Conservation (phyloP, 208 protist species). For the Crithidia expoeki region DNA sequence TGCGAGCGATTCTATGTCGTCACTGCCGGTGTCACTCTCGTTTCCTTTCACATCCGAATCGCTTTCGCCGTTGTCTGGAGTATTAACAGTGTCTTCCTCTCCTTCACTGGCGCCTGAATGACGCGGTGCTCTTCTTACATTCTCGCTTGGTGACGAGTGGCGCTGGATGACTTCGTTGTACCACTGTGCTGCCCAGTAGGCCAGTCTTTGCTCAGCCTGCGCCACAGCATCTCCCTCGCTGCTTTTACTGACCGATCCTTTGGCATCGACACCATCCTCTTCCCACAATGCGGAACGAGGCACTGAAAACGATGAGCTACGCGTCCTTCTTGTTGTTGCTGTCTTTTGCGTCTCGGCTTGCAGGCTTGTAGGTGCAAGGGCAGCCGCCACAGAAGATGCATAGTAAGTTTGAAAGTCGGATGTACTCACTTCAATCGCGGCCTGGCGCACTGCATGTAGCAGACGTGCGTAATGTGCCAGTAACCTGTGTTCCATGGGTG, state of each 20-base stretch:
- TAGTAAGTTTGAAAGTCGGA: not conserved
- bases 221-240: constrained; percentile 2
- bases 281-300: not conserved
- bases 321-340: no score
- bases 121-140: no score
- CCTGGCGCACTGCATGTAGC: not conserved
- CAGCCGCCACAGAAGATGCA: not conserved
- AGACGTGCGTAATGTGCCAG: not conserved
- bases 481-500: not conserved
- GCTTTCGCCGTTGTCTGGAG: no score
- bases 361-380: not conserved
- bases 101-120: no score
- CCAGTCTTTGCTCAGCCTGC: constrained; percentile 19
- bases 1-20: constrained; percentile 1
- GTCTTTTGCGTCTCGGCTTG: no score
- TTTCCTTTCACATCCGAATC: not conserved
- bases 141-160: no score
- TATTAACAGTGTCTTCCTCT: no score
- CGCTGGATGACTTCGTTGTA: constrained; percentile 5
- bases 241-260: not conserved
- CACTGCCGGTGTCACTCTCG: not conserved
- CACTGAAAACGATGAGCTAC: not conserved
- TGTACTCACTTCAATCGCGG: not conserved
- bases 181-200: constrained; percentile 12
- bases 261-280: not conserved